These are phyloP conservation scores for Schizochytrium sp. DNA, from an alignment of 108 stramenopile species.

Conservation along the genomic window DNA sequence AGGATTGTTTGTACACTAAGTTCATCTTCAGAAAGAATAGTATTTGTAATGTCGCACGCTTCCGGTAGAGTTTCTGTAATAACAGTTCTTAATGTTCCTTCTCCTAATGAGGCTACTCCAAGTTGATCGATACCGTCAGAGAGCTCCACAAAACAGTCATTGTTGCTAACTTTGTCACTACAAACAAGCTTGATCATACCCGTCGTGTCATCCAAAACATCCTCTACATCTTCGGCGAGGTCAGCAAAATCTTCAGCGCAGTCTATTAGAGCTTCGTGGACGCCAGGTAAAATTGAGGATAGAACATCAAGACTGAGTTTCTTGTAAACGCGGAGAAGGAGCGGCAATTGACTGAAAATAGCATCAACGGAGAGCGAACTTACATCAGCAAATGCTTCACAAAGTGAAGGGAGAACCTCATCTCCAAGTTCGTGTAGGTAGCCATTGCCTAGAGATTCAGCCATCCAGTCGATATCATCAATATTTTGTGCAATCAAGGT, in stretches of 20 bases:
- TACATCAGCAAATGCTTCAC: not conserved
- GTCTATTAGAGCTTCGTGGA: constrained; percentile 56
- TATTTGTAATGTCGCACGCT: constrained; percentile 1
- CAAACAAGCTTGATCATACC: constrained; percentile 21
- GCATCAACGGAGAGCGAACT: not conserved
- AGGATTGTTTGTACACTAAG: not conserved
- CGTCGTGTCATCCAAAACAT: constrained; percentile 2
- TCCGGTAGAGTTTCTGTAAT: constrained; percentile 29
- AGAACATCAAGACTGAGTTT: not conserved
- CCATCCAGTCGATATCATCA: constrained; percentile 44
- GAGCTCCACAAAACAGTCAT: not conserved
- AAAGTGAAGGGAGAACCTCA: constrained; percentile 15
- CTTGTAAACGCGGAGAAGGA: constrained; percentile 49
- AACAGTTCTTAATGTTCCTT: constrained; percentile 1
- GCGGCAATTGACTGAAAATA: constrained; percentile 1
- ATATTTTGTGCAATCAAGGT: not conserved
- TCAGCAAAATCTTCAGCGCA: constrained; percentile 15
- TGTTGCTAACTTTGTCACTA: constrained; percentile 29
- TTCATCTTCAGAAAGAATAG: not conserved
- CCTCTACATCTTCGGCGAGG: constrained; percentile 3
- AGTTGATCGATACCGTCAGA: constrained; percentile 26
- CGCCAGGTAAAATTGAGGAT: constrained; percentile 10
- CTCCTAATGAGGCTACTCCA: not conserved
- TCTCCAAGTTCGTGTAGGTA: constrained; percentile 34
- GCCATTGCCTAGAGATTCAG: constrained; percentile 36